Evolutionary conservation across 352 stramenopile genomes (phyloP).

Genomic region (Thraustotheca clavata): DNA sequence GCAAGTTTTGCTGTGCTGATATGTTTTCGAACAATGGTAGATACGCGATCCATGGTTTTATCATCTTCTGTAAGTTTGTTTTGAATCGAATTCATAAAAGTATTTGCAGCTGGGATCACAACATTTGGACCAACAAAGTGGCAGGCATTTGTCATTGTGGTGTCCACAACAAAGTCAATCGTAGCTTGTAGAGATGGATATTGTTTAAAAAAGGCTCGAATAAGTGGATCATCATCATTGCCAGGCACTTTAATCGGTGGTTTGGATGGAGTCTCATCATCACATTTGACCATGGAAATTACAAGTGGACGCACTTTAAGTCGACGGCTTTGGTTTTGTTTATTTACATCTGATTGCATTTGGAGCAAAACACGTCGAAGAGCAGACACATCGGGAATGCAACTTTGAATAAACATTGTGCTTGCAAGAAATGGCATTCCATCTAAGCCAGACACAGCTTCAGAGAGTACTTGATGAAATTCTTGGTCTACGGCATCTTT

Average conservation of each 20-base stretch:
- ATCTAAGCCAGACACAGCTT: slow-evolving; percentile 27
- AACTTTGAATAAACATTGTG: slow-evolving; percentile 56
- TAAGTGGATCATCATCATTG: slow-evolving; percentile 33
- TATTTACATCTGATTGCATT: slow-evolving; percentile 6
- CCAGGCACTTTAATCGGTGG: too few relatives aligned
- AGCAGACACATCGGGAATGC: slow-evolving; percentile 36
- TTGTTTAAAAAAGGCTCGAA: slow-evolving; percentile 48
- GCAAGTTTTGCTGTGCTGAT: background rate
- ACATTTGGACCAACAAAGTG: slow-evolving; percentile 41
- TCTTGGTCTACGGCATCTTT: too few relatives aligned
- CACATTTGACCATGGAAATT: background rate
- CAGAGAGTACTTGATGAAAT: background rate
- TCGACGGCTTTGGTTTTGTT: slow-evolving; percentile 29
- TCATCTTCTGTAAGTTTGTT: background rate
- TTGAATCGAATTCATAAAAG: slow-evolving; percentile 28
- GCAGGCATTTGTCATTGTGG: slow-evolving; percentile 49
- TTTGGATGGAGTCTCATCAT: background rate
- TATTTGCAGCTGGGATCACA: slow-evolving; percentile 34
- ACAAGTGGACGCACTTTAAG: slow-evolving; percentile 46
- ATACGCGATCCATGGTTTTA: background rate
- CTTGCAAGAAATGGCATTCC: slow-evolving; percentile 52
- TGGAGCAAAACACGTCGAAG: slow-evolving; percentile 22
- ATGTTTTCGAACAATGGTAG: background rate
- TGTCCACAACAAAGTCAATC: slow-evolving; percentile 57
- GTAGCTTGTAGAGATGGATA: slow-evolving; percentile 43